phyloP scores from a whole-genome alignment of 2,329 filamentous ascomycete species.

The Dendryphion nanum region DNA sequence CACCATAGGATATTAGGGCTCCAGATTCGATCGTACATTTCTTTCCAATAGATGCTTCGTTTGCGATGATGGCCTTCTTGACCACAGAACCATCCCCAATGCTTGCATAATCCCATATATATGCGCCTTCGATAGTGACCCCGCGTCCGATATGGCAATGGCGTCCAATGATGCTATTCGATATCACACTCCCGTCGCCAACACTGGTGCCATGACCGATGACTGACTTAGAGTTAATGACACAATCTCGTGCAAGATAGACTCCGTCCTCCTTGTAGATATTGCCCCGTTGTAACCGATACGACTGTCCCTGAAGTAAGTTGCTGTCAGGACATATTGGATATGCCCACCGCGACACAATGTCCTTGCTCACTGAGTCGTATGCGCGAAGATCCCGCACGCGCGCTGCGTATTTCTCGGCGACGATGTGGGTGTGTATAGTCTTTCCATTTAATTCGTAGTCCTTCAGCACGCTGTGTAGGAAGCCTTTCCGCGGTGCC shows the following conservation, averaged over 20 bases:
- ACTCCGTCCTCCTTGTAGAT: conserved; percentile 80
- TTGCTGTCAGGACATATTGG: conserved; percentile 90
- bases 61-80: conserved; percentile 72
- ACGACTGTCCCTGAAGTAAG: conserved; percentile 72
- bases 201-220: conserved; percentile 76
- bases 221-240: conserved; percentile 67
- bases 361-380: conserved; percentile 81
- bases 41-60: conserved; percentile 68
- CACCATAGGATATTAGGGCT: conserved; percentile 75
- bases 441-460: conserved; percentile 96
- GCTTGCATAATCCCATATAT: conserved; percentile 81
- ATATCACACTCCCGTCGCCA: conserved; percentile 67
- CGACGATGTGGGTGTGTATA: conserved; percentile 86
- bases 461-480: conserved; percentile 92
- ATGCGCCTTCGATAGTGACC: conserved; percentile 74
- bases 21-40: conserved; percentile 68
- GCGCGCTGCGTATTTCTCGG: conserved; percentile 80
- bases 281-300: conserved; percentile 66
- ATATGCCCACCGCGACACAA: conserved; percentile 84
- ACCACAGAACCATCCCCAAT: conserved; percentile 75
- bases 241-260: conserved; percentile 68
- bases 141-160: conserved; percentile 85
- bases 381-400: conserved; percentile 86
- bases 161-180: conserved; percentile 77
- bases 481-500: conserved; percentile 79